Base-by-base conservation (phyloP, 352 stramenopile genomes). In the Globisporangium nunn region DNA sequence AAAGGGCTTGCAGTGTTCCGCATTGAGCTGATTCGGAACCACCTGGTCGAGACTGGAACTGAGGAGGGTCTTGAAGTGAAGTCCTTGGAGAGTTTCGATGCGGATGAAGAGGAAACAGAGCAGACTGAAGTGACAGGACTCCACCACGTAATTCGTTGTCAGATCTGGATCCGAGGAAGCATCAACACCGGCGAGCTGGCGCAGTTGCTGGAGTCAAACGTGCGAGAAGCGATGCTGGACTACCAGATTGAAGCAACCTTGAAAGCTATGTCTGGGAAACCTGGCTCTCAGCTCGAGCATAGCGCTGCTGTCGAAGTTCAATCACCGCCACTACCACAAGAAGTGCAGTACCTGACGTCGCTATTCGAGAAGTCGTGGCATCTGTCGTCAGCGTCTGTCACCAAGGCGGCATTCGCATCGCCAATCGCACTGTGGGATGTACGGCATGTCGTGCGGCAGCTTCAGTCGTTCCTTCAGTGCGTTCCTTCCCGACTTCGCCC, bases 221-320 rank as follows among this genome's bases (percentile, higher is more conserved):
- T 95, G 17, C 75, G 90, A 23, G 81, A 95, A 73, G 73, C 83
- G 7, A 46, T 95, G 43, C 82, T 77, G 35, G 85, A 95, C 49
- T 91, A 85, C 53, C 68, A 76, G n/a, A 89, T 93, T 15, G 83
- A 95, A 60, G 56, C 61, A 6, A 78, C 60, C 2, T 61, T 91
- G 50, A 70, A 78, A 56, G 15, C 44, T n/a, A 35, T 66, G 1
- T 23, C 49, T 10, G 49, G 15, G 4, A 52, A 15, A 8, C 40
- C 47, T 2, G 31, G 11, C 8, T 17, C 17, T 15, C n/a, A 31
- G 10, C 49, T 44, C 0, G 49, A 52, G 40, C 58, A 58, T n/a
- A 53, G 28, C 43, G 35, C 7, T 23, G 5, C 11, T 12, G 4
- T 8, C 1, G 35, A 30, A 23, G 40, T 30, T 50, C 31, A 41